These are phyloP conservation scores for Neofusicoccum sp. DNA, from an alignment of 2,329 filamentous ascomycete species.

Conservation along the genomic window DNA sequence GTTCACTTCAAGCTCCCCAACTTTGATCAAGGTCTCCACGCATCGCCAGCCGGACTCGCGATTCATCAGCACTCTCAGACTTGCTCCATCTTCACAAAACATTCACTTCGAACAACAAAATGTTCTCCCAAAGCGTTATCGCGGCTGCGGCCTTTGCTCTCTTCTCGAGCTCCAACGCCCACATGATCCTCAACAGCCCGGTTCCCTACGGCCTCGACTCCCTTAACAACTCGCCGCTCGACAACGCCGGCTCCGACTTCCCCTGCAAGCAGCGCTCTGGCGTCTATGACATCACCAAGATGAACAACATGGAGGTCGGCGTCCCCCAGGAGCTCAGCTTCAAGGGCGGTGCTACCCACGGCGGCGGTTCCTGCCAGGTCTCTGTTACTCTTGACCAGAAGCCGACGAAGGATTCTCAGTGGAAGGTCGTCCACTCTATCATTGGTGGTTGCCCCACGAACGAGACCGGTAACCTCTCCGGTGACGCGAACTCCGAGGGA, in stretches of 20 bases:
- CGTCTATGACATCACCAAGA: conserved; percentile 39
- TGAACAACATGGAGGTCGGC: conserved; percentile 59
- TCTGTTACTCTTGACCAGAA: conserved; percentile 75
- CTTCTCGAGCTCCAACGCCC: conserved; percentile 62
- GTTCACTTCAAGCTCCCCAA: not conserved
- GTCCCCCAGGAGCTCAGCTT: conserved; percentile 31
- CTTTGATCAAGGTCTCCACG: not conserved
- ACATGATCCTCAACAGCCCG: conserved; percentile 72
- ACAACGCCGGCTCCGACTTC: conserved; percentile 62
- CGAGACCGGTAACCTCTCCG: conserved; percentile 58
- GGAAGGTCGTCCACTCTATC: conserved; percentile 87
- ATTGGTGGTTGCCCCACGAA: conserved; percentile 75
- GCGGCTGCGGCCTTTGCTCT: conserved; percentile 54
- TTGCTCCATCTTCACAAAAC: not conserved
- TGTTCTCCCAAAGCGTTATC: conserved; percentile 53
- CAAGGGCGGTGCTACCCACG: conserved; percentile 65
- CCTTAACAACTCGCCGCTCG: conserved; percentile 63
- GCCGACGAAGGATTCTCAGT: conserved; percentile 52
- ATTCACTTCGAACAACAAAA: conserved; percentile 25
- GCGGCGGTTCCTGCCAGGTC: conserved; percentile 89
- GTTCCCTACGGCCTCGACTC: conserved; percentile 56
- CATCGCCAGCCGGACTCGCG: not conserved
- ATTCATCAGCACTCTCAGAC: not conserved
- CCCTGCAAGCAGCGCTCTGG: conserved; percentile 72
- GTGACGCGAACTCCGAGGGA: conserved; percentile 37